Evolutionary conservation across 495 filamentous ascomycete species (phyloP), one percentile per base, ranked within the genome.

Genomic region (Rusavskia elegans): DNA sequence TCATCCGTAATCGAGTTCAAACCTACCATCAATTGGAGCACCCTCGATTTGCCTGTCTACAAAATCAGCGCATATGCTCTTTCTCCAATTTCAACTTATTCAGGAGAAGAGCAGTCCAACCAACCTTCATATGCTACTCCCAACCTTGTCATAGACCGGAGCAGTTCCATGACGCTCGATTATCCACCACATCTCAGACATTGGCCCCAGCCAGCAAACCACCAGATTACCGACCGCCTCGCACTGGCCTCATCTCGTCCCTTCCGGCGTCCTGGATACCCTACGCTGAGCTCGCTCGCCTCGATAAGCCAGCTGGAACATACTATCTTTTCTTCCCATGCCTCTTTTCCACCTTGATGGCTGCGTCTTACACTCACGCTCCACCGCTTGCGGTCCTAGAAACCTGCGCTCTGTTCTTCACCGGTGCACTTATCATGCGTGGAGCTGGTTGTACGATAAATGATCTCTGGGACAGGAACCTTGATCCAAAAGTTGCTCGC

Each of bases 381-480:
- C 55, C 77, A 0, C 76, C 81, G 0, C 54, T 70, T 23, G 62
- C 77, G 9, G 74, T 85, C 16, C 11, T 84, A 30, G 66, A 72
- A 44, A 93, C 85, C 2, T 74, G 74, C 2, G 67, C 79, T 2
- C 80, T 95, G 50, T 98, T 98, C 72, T 81, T 92, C 63, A 68
- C 77, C 9, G 92, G 92, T 39, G 89, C 92, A 2, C 62, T 96
- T 53, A 82, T 96, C 60, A 97, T 98, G 92, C 87, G 92, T 49
- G 89, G 92, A 29, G 92, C 92, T n/a, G 92, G 92, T 16, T 98
- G 92, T 67, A 83, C 92, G 32, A 92, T 98, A 70, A 97, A 98
- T 67, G 92, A 98, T 63, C 76, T 97, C 42, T 95, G 87, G 89
- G 92, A 97, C 68, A 81, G 87, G 56, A 84, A 94, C 60, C 77